phyloP scores from a whole-genome alignment of 306 rosid species.

The Acacia melanoxylon region DNA sequence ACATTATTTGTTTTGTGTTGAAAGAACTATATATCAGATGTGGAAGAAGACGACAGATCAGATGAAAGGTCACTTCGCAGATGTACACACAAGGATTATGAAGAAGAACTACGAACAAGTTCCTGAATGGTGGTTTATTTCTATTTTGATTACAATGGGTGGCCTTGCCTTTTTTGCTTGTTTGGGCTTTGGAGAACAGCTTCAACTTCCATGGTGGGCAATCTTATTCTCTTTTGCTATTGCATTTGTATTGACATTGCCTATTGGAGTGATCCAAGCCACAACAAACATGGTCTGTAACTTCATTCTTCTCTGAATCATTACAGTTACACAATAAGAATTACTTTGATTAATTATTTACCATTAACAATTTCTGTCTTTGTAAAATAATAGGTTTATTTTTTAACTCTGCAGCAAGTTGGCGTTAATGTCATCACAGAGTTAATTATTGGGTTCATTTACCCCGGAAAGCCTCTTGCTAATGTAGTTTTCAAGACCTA shows the following conservation, averaged over 20 bases:
- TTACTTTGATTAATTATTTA: neutral
- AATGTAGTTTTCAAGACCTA: constrained; percentile 84
- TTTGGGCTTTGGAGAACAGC: constrained; percentile 74
- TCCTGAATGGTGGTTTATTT: constrained; percentile 77
- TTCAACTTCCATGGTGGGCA: constrained; percentile 96
- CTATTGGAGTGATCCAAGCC: constrained; percentile 79
- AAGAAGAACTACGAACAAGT: constrained; percentile 73
- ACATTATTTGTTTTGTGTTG: neutral
- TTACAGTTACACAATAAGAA: too few relatives aligned
- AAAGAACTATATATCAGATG: constrained; percentile 49
- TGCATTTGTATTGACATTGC: constrained; percentile 69
- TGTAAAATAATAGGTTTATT: neutral
- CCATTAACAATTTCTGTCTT: neutral
- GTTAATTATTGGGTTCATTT: constrained; percentile 68
- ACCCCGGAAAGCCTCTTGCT: constrained; percentile 83
- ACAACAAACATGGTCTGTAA: constrained; percentile 59
- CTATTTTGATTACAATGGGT: constrained; percentile 41
- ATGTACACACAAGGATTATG: constrained; percentile 77
- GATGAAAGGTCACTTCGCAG: constrained; percentile 35
- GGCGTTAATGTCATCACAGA: constrained; percentile 82
- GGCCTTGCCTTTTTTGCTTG: constrained; percentile 47
- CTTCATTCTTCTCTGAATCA: neutral
- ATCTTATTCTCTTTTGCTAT: constrained; percentile 52
- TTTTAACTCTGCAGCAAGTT: constrained; percentile 50
- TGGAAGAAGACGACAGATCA: constrained; percentile 48